Evolutionary conservation across 805 yeast genomes (phyloP).

Genomic region (Torulaspora microellipsoides): DNA sequence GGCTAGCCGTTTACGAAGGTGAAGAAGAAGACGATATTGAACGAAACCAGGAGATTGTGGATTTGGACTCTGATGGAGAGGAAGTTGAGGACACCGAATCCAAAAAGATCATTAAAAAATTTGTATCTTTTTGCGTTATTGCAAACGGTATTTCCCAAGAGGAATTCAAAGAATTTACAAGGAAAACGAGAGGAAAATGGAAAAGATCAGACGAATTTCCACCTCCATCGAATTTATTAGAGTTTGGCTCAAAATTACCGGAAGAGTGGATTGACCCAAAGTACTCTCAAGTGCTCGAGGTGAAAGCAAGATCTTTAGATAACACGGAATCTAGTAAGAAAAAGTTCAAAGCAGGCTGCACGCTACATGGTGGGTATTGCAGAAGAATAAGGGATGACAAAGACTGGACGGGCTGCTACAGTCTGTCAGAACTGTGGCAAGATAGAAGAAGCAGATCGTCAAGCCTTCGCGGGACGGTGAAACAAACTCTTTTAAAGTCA

Average conservation of each 20-base stretch:
- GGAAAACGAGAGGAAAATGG: constrained; percentile 61
- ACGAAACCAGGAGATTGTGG: constrained; percentile 5
- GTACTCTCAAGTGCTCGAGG: constrained; percentile 73
- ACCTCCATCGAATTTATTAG: constrained; percentile 42
- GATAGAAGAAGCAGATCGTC: constrained; percentile 11
- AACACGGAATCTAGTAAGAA: constrained; percentile 38
- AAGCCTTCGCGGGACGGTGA: constrained; percentile 16
- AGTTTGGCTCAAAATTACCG: constrained; percentile 61
- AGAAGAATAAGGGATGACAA: constrained; percentile 66
- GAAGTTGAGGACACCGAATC: constrained; percentile 9
- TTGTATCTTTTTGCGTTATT: constrained; percentile 67
- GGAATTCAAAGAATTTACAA: constrained; percentile 56
- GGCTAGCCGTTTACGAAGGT: constrained; percentile 47
- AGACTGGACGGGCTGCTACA: constrained; percentile 48
- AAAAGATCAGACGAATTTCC: constrained; percentile 34
- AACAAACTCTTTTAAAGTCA: constrained; percentile 28
- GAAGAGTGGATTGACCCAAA: constrained; percentile 75
- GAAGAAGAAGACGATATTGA: constrained; percentile 16
- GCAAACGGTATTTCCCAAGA: constrained; percentile 76
- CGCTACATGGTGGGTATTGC: constrained; percentile 75
- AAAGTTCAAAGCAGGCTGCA: constrained; percentile 59
- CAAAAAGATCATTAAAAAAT: constrained; percentile 29
- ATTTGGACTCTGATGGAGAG: constrained; percentile 14
- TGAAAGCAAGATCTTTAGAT: constrained; percentile 74
- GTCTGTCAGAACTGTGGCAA: constrained; percentile 45